Conservation (phyloP, 805 yeast species). For the Metschnikowia corniflorae region DNA sequence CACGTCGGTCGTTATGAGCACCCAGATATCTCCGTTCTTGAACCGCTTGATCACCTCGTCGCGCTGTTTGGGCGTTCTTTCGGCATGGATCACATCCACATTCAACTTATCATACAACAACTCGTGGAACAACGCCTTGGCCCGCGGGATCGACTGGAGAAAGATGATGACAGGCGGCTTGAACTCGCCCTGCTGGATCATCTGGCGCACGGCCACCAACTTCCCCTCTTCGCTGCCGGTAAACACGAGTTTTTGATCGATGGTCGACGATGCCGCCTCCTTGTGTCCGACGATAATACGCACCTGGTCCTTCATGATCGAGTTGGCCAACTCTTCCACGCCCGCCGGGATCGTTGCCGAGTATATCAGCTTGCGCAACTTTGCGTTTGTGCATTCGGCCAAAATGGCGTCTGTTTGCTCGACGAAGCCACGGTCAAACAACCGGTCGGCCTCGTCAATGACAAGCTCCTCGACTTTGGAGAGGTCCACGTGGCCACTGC, state of each 20-base stretch:
- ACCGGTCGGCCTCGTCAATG: conserved; percentile 93
- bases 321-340: conserved; percentile 82
- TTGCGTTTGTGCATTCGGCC: conserved; percentile 49
- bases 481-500: conserved; percentile 57
- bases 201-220: conserved; percentile 82
- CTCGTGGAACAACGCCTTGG: conserved; percentile 93
- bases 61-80: conserved; percentile 84
- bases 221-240: conserved; percentile 98
- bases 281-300: conserved; percentile 89
- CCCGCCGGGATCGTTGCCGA: conserved; percentile 95
- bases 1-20: conserved; percentile 93
- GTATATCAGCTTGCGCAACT: conserved; percentile 71
- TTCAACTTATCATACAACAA: conserved; percentile 85
- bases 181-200: conserved; percentile 79
- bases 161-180: conserved; percentile 92
- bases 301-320: conserved; percentile 81
- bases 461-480: conserved; percentile 68
- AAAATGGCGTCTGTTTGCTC: conserved; percentile 88
- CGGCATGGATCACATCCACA: conserved; percentile 95
- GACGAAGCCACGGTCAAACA: conserved; percentile 82
- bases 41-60: conserved; percentile 79
- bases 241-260: conserved; percentile 77
- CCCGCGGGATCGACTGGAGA: conserved; percentile 87
- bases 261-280: conserved; percentile 83
- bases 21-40: conserved; percentile 91